Evolutionary conservation across 2,329 filamentous ascomycete genomes (phyloP).

Genomic region (Xylariales sp.): DNA sequence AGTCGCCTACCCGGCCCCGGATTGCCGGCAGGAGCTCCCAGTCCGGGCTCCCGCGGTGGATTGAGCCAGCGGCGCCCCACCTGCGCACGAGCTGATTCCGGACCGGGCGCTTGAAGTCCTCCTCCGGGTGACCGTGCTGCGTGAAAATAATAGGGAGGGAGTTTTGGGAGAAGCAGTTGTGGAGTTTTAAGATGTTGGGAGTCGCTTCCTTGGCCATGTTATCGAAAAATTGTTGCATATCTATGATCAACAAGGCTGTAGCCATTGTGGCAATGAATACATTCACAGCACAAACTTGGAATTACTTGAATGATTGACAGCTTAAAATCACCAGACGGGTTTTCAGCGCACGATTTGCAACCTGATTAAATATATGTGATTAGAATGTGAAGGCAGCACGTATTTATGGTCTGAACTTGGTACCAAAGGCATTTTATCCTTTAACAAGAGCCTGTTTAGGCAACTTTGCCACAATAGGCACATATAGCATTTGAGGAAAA

Average conservation of each 20-base stretch:
- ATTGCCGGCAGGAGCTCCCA: conserved; percentile 27
- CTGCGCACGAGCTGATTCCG: conserved; percentile 32
- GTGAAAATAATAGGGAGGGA: conserved; percentile 30
- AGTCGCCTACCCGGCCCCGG: conserved; percentile 8
- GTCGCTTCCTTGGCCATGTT: conserved; percentile 26
- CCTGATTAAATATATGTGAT: no score
- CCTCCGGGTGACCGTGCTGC: conserved; percentile 30
- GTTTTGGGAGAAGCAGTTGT: conserved; percentile 10
- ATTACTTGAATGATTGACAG: no score
- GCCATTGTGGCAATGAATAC: conserved; percentile 10
- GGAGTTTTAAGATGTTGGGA: conserved; percentile 27
- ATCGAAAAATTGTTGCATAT: conserved; percentile 33
- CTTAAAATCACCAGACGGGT: no score
- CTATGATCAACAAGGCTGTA: conserved; percentile 33
- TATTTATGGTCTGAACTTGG: no score
- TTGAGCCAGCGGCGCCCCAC: conserved; percentile 28
- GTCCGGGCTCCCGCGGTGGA: conserved; percentile 21
- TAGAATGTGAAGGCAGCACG: no score
- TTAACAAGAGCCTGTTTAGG: no score
- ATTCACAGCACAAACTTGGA: no score
- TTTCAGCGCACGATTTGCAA: no score
- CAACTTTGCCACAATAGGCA: no score
- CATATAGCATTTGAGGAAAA: no score
- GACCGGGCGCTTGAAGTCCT: conserved; percentile 25
- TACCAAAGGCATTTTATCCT: no score